A percentile compares a stretch with the other conserved stretches of the same genome.
Evolutionary conservation across 2,329 filamentous ascomycete genomes (phyloP).

Genomic region (Fusarium sp.): DNA sequence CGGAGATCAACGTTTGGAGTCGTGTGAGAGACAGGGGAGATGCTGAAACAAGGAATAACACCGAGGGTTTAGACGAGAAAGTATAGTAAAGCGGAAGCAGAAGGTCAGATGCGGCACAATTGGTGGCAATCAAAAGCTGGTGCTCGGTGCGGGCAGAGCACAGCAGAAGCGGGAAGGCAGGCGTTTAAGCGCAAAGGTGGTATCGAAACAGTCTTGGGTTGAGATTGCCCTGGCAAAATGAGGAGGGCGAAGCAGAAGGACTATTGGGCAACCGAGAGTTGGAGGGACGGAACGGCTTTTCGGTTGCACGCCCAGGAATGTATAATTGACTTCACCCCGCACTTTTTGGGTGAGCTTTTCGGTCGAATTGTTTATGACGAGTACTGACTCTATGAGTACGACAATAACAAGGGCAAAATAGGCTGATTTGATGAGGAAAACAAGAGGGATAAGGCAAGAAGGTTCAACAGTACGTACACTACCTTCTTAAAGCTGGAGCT

Average conservation of each 20-base stretch:
- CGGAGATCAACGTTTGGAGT: conserved; percentile 35
- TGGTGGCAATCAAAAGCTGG: conserved; percentile 37
- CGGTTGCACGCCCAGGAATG: conserved; percentile 42
- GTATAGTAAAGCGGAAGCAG: conserved; percentile 33
- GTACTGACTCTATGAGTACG: conserved; percentile 8
- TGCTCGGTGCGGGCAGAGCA: conserved; percentile 26
- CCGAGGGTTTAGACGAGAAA: conserved; percentile 30
- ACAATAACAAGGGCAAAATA: conserved; percentile 31
- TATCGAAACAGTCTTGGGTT: conserved; percentile 31
- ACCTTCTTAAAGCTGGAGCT: conserved; percentile 47
- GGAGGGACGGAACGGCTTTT: conserved; percentile 47
- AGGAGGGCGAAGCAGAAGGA: conserved; percentile 34
- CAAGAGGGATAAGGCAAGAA: conserved; percentile 17
- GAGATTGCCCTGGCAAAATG: conserved; percentile 41
- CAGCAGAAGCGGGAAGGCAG: conserved; percentile 41
- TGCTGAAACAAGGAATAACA: conserved; percentile 34
- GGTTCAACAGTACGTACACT: conserved; percentile 43
- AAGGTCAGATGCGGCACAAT: conserved; percentile 44
- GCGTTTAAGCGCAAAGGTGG: conserved; percentile 32
- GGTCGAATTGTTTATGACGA: conserved; percentile 31
- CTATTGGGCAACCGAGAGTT: conserved; percentile 40
- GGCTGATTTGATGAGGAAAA: conserved; percentile 36
- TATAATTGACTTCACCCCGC: conserved; percentile 42
- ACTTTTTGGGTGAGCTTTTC: conserved; percentile 36
- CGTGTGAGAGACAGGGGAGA: conserved; percentile 28